Evolutionary conservation across 2,329 filamentous ascomycete genomes (phyloP).

Genomic region (Cladosporium sp.): DNA sequence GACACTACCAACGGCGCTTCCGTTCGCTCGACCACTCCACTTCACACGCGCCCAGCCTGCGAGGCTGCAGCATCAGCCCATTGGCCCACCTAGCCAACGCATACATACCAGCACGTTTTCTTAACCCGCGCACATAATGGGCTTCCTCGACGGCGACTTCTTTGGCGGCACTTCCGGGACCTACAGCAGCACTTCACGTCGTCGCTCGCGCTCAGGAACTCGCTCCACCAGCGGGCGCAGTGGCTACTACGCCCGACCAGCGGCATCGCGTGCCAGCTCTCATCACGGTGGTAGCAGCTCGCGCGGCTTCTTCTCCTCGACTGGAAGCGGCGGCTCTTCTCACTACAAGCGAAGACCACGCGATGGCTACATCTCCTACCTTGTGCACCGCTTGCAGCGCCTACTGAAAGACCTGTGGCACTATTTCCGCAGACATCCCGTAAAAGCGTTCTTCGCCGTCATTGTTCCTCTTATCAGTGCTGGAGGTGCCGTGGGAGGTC

Average conservation of each 20-base stretch:
- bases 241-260: slow-evolving; percentile 25
- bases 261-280: slow-evolving; percentile 13
- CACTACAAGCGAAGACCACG: slow-evolving; percentile 77
- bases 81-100: slow-evolving; percentile 4
- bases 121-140: slow-evolving; percentile 21
- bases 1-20: neutral
- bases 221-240: slow-evolving; percentile 17
- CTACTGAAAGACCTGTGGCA: slow-evolving; percentile 74
- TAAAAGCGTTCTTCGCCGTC: slow-evolving; percentile 84
- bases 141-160: slow-evolving; percentile 27
- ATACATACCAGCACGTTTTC: neutral
- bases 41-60: slow-evolving; percentile 5
- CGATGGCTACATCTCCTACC: slow-evolving; percentile 67
- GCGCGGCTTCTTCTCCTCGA: slow-evolving; percentile 25
- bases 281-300: slow-evolving; percentile 21
- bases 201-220: slow-evolving; percentile 15
- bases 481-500: slow-evolving; percentile 71
- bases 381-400: slow-evolving; percentile 70
- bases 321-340: slow-evolving; percentile 45
- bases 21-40: neutral
- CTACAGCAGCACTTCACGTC: slow-evolving; percentile 21
- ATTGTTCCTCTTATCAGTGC: slow-evolving; percentile 77
- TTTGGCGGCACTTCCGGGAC: slow-evolving; percentile 21
- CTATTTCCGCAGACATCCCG: slow-evolving; percentile 76
- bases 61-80: slow-evolving; percentile 10